Evolutionary conservation across 2,329 filamentous ascomycete genomes (phyloP).

Genomic region (Penicillium occitanis): DNA sequence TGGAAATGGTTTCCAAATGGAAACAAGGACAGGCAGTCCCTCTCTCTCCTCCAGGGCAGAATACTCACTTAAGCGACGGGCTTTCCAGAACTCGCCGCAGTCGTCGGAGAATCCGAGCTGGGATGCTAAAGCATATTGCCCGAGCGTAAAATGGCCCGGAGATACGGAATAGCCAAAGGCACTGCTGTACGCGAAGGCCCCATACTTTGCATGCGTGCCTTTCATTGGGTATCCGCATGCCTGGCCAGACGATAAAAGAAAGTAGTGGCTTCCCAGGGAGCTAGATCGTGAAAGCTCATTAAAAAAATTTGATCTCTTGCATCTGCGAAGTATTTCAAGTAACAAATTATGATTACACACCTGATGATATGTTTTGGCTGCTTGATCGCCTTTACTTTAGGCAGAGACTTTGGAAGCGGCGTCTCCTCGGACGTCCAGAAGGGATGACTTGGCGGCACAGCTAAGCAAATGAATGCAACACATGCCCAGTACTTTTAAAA

Average conservation of each 20-base stretch:
- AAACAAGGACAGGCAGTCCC: background rate
- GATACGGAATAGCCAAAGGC: conserved; percentile 48
- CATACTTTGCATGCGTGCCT: conserved; percentile 44
- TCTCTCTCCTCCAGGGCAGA: background rate
- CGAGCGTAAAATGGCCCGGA: conserved; percentile 28
- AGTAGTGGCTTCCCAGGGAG: conserved; percentile 20
- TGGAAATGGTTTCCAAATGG: background rate
- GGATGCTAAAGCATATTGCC: background rate
- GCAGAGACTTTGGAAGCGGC: conserved; percentile 10
- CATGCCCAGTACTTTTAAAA: conserved; percentile 21
- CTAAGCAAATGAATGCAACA: conserved; percentile 6
- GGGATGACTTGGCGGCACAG: conserved; percentile 7
- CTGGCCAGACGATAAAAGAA: conserved; percentile 25
- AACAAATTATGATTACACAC: background rate
- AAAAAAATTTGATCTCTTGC: background rate
- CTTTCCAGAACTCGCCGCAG: background rate
- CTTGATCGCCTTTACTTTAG: background rate
- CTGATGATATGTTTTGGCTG: conserved; percentile 1
- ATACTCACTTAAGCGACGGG: background rate
- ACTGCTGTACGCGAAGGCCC: conserved; percentile 52
- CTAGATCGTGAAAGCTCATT: background rate
- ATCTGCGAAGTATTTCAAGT: too few species aligned
- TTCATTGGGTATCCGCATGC: conserved; percentile 24
- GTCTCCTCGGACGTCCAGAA: conserved; percentile 18
- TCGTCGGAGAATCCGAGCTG: background rate